These are phyloP conservation scores for Triglochin maritima DNA, from an alignment of 106 monocot species.

Conservation along the genomic window DNA sequence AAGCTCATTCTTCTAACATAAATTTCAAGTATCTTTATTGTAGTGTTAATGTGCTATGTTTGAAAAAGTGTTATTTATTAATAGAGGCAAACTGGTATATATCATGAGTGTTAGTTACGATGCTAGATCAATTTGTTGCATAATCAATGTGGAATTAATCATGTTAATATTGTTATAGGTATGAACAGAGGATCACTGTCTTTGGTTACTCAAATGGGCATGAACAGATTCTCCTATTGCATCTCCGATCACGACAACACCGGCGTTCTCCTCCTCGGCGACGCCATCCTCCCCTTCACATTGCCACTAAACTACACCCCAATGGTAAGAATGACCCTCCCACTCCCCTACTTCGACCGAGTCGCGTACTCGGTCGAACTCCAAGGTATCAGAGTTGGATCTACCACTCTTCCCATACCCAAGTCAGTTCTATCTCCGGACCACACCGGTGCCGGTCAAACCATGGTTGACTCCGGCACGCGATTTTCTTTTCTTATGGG, in stretches of 20 bases:
- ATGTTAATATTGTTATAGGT: too few species aligned
- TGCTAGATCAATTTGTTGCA: too few species aligned
- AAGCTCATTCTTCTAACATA: too few species aligned
- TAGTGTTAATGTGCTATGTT: too few species aligned
- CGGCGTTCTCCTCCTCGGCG: conserved; percentile 58
- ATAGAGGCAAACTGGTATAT: too few species aligned
- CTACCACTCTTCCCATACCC: conserved; percentile 45
- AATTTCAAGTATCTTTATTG: too few species aligned
- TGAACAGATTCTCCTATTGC: conserved; percentile 76
- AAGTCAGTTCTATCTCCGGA: conserved; percentile 67
- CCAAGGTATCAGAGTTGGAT: conserved; percentile 58
- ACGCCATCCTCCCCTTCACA: conserved; percentile 21
- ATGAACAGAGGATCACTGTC: conserved; percentile 87
- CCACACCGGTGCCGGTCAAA: conserved; percentile 95
- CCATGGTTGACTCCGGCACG: conserved; percentile 90
- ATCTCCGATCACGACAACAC: conserved; percentile 56
- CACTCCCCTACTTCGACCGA: conserved; percentile 92
- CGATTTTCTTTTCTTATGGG: conserved; percentile 91
- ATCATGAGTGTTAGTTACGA: too few species aligned
- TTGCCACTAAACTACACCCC: conserved; percentile 81
- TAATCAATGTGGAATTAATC: too few species aligned
- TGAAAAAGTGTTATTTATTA: too few species aligned
- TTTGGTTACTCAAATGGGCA: conserved; percentile 66
- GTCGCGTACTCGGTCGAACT: conserved; percentile 89
- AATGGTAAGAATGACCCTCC: conserved; percentile 39